Evolutionary conservation across 2,329 filamentous ascomycete species (phyloP), one percentile per base, ranked within the genome.

Genomic region (Knufia fluminis): DNA sequence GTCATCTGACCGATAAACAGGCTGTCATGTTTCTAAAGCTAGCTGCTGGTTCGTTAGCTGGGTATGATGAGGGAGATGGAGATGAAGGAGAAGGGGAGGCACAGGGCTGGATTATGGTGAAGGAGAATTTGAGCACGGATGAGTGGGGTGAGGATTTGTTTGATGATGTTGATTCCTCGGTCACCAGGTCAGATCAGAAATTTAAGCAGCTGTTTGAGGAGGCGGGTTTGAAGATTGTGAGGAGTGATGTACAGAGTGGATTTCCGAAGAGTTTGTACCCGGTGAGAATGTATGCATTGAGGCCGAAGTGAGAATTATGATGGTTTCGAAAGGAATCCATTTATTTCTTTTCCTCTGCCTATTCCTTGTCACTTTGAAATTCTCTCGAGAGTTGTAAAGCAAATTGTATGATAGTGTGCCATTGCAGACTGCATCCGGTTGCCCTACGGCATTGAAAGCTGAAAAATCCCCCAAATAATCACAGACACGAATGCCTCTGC

Each of bases 221-320:
- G 45, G 85, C 86, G 0, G 83, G 81, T 0, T 63, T 94, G 56
- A 74, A 71, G 48, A 62, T 95, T n/a, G 67, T 88, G 31, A 78
- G 71, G 62, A 81, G 78, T 0, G 86, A 92, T 63, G 58, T 86
- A 44, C 86, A 94, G 67, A 76, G 74, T 32, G 86, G 86, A 0
- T 82, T 92, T 43, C 80, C 82, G 1, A 79, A 76, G 48, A 66
- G 63, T 7, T 64, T 94, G 26, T 82, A 83, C 57, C 85, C 86
- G 0, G 83, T 95, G 16, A 77, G 79, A 59, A 84, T 83, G 64
- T 95, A 89, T 67, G 89, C 86, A 1, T 66, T 94, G 58, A 79
- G 77, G 58, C 79, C 81, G 39, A 49, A 36, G 23, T 49, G 16
- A 23, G 26, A 22, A 4, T 8, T 23, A 32, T n/a, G 10, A 24